Evolutionary conservation across 2,329 filamentous ascomycete species (phyloP), one percentile per base, ranked within the genome.

Genomic region (Beauveria australis): DNA sequence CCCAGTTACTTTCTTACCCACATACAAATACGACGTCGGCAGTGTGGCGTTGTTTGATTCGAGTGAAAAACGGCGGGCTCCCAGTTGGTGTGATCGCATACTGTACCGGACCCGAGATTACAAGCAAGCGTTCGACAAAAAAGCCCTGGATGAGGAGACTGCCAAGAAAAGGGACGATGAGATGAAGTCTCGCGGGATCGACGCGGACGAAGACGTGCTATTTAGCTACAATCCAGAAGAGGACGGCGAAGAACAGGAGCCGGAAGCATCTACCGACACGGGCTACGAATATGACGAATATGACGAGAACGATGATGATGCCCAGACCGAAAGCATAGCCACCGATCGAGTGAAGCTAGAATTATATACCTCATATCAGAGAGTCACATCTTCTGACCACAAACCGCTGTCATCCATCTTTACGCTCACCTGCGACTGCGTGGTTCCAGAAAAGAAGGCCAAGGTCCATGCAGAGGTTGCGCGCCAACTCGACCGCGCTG

Each of bases 21-120:
- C 94, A 0, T 99, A 99, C 74, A 99, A 99, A 73, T 99, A 99
- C 67, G 95, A 99, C 68, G 81, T 96, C 30, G 94, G 94, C n/a
- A 96, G 89, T 33, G 85, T 96, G 37, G 90, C 90, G 2, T 82
- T 92, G 33, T 99, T 97, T 71, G 95, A 99, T 74, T 91, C 92
- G 0, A 96, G 92, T 66, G 94, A 97, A 71, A 99, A 99, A 76
- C 88, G 88, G 64, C 84, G 95, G 58, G 89, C 90, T 2, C 94
- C 94, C 3, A 96, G 92, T 70, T 99, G 94, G 93, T 99, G 94
- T 71, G 94, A 99, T 74, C 88, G 94, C 18, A 92, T 99, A 51
- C 74, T 99, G 1, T 99, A 87, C 71, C 83, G 93, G 8, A 94
- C 91, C 2, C 84, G 88, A 46, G 82, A 79, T 52, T 87, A 94